Evolutionary conservation across 768 basidiomycete genomes (phyloP).

Genomic region (Leccinum rimulosum): DNA sequence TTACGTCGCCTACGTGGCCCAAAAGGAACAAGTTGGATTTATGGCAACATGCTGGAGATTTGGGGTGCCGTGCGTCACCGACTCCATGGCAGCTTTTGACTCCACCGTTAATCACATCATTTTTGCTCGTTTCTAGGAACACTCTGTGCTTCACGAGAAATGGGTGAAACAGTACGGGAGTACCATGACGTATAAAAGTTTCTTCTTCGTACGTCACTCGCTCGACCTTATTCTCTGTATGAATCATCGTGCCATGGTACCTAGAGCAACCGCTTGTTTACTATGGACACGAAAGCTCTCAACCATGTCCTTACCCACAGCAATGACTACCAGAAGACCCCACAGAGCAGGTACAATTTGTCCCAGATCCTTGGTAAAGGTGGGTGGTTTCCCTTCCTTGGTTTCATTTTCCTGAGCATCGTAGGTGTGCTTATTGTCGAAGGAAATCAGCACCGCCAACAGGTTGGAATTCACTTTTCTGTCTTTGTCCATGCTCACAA

Average conservation of each 20-base stretch:
- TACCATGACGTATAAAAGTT: slow-evolving; percentile 12
- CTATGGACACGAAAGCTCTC: slow-evolving; percentile 3
- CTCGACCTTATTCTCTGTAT: neutral
- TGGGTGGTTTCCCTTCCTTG: neutral
- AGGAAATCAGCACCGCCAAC: slow-evolving; percentile 34
- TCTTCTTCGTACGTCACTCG: slow-evolving; percentile 6
- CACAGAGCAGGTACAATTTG: neutral
- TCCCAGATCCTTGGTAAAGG: slow-evolving; percentile 2
- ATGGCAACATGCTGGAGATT: slow-evolving; percentile 49
- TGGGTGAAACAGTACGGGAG: slow-evolving; percentile 16
- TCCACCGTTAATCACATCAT: neutral
- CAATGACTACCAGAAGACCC: slow-evolving; percentile 4
- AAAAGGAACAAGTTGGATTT: slow-evolving; percentile 42
- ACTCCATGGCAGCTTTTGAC: neutral
- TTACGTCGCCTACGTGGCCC: slow-evolving; percentile 46
- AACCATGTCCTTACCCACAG: slow-evolving; percentile 6
- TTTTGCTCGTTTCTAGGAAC: slow-evolving; percentile 3
- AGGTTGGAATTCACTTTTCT: slow-evolving; percentile 23
- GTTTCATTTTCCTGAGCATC: neutral
- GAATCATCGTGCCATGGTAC: neutral
- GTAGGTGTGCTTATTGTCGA: slow-evolving; percentile 7
- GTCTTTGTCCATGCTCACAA: neutral
- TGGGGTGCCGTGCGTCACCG: slow-evolving; percentile 36
- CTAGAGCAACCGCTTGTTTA: slow-evolving; percentile 1
- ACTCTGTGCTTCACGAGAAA: slow-evolving; percentile 8